A percentile compares a stretch with the other conserved stretches of the same genome.
phyloP scores from a whole-genome alignment of 2,329 filamentous ascomycete species.

The Fusarium pseudoanthophilum region DNA sequence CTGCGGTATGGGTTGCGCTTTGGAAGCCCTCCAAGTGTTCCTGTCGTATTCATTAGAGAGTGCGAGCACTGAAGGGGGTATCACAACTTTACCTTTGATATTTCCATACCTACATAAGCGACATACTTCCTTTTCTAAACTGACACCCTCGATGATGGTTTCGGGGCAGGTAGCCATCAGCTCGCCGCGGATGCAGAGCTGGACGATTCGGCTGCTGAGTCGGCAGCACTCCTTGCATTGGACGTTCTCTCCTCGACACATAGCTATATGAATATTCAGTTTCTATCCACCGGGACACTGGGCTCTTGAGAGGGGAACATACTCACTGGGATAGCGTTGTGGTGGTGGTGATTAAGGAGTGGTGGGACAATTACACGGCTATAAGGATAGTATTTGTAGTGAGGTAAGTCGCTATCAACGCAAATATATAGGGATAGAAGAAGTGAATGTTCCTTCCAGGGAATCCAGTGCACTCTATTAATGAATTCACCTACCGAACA shows the following conservation, averaged over 20 bases:
- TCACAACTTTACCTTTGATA: slow-evolving; percentile 2
- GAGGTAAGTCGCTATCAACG: slow-evolving; percentile 1
- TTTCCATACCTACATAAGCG: slow-evolving; percentile 9
- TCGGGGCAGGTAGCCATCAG: slow-evolving; percentile 22
- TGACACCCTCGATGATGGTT: slow-evolving; percentile 24
- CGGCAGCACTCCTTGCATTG: slow-evolving; percentile 31
- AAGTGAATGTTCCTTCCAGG: neutral
- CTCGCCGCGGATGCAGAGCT: slow-evolving; percentile 29
- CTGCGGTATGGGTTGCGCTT: slow-evolving; percentile 1
- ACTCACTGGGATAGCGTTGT: neutral
- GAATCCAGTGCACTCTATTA: neutral
- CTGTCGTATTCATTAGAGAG: slow-evolving; percentile 19
- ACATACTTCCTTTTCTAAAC: slow-evolving; percentile 15
- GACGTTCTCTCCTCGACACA: slow-evolving; percentile 33
- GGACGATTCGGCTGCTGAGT: slow-evolving; percentile 7
- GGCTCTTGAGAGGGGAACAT: neutral
- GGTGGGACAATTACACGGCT: neutral
- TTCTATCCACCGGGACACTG: neutral
- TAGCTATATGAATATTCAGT: slow-evolving; percentile 1
- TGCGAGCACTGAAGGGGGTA: slow-evolving; percentile 4
- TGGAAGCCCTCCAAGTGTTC: slow-evolving; percentile 9
- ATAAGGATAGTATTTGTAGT: slow-evolving; percentile 1
- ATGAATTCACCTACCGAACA: slow-evolving; percentile 12
- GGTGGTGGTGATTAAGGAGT: neutral
- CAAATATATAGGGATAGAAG: slow-evolving; percentile 3